Conservation (phyloP, 176 grass and related monocot genomes). For the Lolium rigidum region DNA sequence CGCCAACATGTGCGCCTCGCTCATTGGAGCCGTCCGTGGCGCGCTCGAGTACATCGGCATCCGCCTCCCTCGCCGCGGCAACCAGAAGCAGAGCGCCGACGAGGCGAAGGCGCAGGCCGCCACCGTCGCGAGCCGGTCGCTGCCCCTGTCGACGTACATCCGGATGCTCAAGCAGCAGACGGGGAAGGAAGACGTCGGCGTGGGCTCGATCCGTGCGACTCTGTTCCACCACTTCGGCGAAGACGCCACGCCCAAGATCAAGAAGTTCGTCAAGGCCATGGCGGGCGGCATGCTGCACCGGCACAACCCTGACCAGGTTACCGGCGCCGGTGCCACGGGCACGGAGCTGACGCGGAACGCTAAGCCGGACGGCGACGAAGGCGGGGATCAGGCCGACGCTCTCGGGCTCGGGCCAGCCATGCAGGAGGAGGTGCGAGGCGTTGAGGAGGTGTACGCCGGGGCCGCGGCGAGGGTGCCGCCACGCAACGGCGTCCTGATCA, state of each 20-base stretch:
- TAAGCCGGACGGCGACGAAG: conserved; percentile 50
- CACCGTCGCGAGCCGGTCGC: conserved; percentile 55
- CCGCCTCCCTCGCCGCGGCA: conserved; percentile 31
- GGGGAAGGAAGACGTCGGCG: conserved; percentile 70
- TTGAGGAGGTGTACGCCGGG: conserved; percentile 60
- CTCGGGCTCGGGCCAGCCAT: conserved; percentile 23
- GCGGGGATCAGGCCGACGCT: not conserved
- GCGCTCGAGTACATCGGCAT: conserved; percentile 49
- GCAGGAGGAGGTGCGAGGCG: conserved; percentile 44
- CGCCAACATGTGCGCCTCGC: conserved; percentile 39
- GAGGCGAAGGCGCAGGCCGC: not conserved
- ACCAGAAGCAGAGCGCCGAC: not conserved
- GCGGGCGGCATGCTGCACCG: conserved; percentile 51
- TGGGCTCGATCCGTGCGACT: conserved; percentile 81
- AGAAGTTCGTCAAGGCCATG: conserved; percentile 83
- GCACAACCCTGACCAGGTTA: conserved; percentile 18
- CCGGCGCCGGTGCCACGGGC: conserved; percentile 43
- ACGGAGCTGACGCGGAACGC: conserved; percentile 53
- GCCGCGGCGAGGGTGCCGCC: conserved; percentile 33
- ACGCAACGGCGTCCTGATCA: conserved; percentile 75
- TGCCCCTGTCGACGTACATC: conserved; percentile 74
- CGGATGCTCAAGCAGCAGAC: conserved; percentile 77
- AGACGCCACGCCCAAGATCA: conserved; percentile 82
- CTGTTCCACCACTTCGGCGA: conserved; percentile 85
- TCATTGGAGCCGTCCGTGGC: conserved; percentile 36